Evolutionary conservation across 2,329 filamentous ascomycete genomes (phyloP).

Genomic region (Didymella keratinophila): DNA sequence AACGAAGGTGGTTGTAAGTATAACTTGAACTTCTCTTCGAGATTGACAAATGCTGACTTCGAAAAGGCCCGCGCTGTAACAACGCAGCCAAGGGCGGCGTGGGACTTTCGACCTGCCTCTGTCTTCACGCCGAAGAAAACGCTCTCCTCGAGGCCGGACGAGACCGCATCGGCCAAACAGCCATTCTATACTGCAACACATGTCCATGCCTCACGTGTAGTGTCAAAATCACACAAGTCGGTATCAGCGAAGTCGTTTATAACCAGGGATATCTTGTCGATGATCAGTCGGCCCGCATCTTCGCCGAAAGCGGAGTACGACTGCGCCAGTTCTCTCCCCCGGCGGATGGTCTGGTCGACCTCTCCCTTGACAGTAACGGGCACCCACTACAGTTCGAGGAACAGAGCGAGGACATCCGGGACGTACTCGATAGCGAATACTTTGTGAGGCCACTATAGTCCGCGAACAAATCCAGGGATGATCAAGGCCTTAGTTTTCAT

Average conservation of each 20-base stretch:
- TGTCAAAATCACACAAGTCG: slow-evolving; percentile 97
- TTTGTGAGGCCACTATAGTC: slow-evolving; percentile 33
- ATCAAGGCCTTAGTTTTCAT: too few relatives aligned
- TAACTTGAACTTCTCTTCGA: not conserved
- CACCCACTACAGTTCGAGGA: not conserved
- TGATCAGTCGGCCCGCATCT: slow-evolving; percentile 76
- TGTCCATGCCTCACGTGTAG: slow-evolving; percentile 97
- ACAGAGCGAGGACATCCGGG: slow-evolving; percentile 30
- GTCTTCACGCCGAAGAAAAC: slow-evolving; percentile 98
- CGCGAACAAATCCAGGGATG: not conserved
- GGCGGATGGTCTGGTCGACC: slow-evolving; percentile 42
- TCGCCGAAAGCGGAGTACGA: slow-evolving; percentile 81
- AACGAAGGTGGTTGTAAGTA: slow-evolving; percentile 82
- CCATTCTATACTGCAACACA: slow-evolving; percentile 91
- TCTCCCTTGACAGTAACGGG: slow-evolving; percentile 27
- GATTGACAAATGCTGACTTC: slow-evolving; percentile 6
- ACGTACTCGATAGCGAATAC: slow-evolving; percentile 32
- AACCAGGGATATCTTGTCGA: slow-evolving; percentile 96
- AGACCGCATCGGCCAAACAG: slow-evolving; percentile 83
- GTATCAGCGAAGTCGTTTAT: slow-evolving; percentile 95
- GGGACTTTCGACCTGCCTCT: slow-evolving; percentile 85
- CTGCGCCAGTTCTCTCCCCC: slow-evolving; percentile 84
- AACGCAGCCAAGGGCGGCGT: slow-evolving; percentile 73
- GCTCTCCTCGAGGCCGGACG: slow-evolving; percentile 92
- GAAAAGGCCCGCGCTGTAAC: slow-evolving; percentile 75